These are phyloP conservation scores for Xylariaceae sp. DNA, from an alignment of 2,329 filamentous ascomycete species.

Conservation along the genomic window DNA sequence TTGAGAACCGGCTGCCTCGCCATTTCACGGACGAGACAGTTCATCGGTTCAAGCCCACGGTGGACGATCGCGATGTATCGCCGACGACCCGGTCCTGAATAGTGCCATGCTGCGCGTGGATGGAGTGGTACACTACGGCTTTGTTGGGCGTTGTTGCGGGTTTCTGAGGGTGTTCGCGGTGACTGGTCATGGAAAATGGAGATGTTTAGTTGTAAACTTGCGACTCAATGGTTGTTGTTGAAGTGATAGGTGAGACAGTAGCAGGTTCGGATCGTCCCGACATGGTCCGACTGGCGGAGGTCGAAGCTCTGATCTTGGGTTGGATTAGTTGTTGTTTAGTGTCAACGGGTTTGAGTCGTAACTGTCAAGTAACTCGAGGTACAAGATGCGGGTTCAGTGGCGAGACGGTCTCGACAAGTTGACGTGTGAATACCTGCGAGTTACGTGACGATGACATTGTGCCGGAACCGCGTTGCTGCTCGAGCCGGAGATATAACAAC, in stretches of 20 bases:
- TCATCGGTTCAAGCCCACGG: background rate
- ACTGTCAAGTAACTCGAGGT: too few relatives aligned
- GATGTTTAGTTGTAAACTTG: too few relatives aligned
- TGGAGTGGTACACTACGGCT: background rate
- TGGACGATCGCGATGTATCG: background rate
- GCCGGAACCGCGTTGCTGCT: background rate
- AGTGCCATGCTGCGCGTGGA: background rate
- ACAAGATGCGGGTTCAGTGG: too few relatives aligned
- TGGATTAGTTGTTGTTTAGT: too few relatives aligned
- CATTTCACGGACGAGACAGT: conserved; percentile 33
- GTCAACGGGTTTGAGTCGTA: too few relatives aligned
- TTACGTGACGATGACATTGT: background rate
- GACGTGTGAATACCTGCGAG: background rate
- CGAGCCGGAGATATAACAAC: background rate
- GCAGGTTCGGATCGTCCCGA: background rate
- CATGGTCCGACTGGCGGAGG: background rate
- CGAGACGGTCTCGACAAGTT: background rate
- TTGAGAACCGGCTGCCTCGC: conserved; percentile 57
- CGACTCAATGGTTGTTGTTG: background rate
- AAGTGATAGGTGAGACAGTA: too few relatives aligned
- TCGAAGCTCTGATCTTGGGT: too few relatives aligned
- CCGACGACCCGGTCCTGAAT: background rate
- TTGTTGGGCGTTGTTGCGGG: background rate
- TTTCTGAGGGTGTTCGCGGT: too few relatives aligned
- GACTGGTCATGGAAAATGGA: too few relatives aligned